Base-by-base conservation (phyloP, 192 early-diverging fungal genomes). In the Coemansia sp. region DNA sequence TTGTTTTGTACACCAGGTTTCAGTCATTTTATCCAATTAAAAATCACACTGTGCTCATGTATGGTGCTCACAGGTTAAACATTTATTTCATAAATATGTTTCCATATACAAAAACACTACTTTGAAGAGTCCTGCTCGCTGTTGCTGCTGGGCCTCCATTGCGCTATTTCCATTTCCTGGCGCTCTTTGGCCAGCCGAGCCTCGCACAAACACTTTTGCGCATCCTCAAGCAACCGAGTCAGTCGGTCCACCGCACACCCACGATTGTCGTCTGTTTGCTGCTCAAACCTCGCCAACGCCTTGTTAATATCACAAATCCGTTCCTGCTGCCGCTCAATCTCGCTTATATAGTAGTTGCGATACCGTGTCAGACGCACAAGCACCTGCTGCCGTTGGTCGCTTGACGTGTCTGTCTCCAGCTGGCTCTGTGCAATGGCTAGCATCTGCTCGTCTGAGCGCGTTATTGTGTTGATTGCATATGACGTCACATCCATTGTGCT, bases 151-250 rank as follows among this genome's bases (percentile, higher is more conserved):
- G 48, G 48, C 48, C 15, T 8, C 76, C 76, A 79, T 23, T 32
- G 25, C 2, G 58, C 56, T 17, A 79, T 65, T 22, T 79, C 76
- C 55, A 70, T 64, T 27, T 73, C 76, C 29, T 73, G 56, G 10
- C 76, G 66, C 5, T 60, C 37, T 17, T 62, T 69, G 14, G 76
- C 71, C 47, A 79, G 60, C 50, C 50, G 55, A 4, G 76, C 76
- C 2, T 79, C 76, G 35, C 24, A 24, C 47, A 79, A 48, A 22
- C 56, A 66, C 32, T 23, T 56, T 25, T 69, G 71, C 32, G 71
- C 76, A 27, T 79, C 67, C 23, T 62, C 56, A 22, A 73, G 65
- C 60, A 67, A 69, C 1, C 39, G 23, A 2, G 22, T 24, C 10
- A 79, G 64, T 9, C 62, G 52, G 19, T 61, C 48, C 14, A 69